These are phyloP conservation scores for Umbelopsis ramanniana DNA, from an alignment of 192 early-diverging fungal species.

Conservation along the genomic window DNA sequence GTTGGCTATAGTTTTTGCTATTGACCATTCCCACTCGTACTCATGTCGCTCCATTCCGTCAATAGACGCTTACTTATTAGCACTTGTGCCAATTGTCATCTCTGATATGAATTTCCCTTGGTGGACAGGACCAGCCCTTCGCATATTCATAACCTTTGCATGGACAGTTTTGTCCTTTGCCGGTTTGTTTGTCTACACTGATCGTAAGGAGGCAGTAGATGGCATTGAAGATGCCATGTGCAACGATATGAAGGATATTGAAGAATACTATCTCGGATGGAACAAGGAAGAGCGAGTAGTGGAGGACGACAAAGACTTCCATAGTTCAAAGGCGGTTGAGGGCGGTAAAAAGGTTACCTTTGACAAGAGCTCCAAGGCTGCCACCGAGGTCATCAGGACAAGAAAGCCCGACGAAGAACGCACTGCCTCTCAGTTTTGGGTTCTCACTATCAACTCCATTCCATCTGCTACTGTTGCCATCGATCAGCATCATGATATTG, in stretches of 20 bases:
- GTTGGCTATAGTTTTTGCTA: neutral
- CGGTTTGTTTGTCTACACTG: conserved; percentile 26
- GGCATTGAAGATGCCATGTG: conserved; percentile 26
- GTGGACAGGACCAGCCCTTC: conserved; percentile 9
- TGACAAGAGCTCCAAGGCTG: conserved; percentile 33
- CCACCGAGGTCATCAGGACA: conserved; percentile 21
- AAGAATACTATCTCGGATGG: conserved; percentile 34
- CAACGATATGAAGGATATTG: conserved; percentile 36
- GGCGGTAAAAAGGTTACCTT: conserved; percentile 26
- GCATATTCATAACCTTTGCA: conserved; percentile 12
- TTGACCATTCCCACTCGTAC: neutral
- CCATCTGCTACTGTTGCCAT: conserved; percentile 37
- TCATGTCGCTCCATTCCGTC: neutral
- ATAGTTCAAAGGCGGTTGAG: neutral
- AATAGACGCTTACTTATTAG: conserved; percentile 25
- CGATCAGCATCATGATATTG: conserved; percentile 25
- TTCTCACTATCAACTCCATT: conserved; percentile 32
- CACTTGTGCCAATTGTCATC: conserved; percentile 23
- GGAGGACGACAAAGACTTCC: conserved; percentile 22
- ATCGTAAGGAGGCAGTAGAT: conserved; percentile 27
- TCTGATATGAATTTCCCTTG: neutral
- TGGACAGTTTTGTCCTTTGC: conserved; percentile 25
- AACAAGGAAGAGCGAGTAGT: conserved; percentile 31
- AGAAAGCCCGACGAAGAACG: conserved; percentile 16
- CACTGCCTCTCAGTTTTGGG: conserved; percentile 39